Base-by-base conservation (phyloP, 2,329 filamentous ascomycete species). In the Beauveria medogensis region DNA sequence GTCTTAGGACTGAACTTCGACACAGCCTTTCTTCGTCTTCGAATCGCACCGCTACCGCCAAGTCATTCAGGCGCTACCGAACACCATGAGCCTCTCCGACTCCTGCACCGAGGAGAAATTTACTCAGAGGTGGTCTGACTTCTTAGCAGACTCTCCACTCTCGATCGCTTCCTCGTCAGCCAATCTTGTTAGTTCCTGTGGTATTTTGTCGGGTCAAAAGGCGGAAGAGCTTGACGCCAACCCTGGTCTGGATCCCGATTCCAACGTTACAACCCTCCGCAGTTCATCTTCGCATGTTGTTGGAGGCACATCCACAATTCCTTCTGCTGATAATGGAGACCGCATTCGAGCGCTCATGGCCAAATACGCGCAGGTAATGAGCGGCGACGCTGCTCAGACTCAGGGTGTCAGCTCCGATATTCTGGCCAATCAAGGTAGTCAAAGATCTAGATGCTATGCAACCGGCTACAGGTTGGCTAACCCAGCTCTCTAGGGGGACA, bases 271-370 rank as follows among this genome's bases (percentile, higher is more conserved):
- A 8, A 41, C 37, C 24, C 22, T 20, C 34, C 46, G 44, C 18
- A 55, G 40, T 22, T 28, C 52, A 10, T 28, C 22, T 30, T 55
- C 52, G 20, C 37, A 14, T 18, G 24, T 46, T 55, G 4, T n/a
- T 2, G 52, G 18, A 43, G 52, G 22, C 52, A 44, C 37, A 5
- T 5, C 40, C 14, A 44, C 52, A 14, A 12, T 55, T 8, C 22
- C 40, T 28, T 14, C 34, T 46, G 37, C 37, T 30, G 40, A 55
- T 14, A 30, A 55, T 24, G 37, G 7, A 55, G 40, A 55, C 9
- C 52, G 52, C 40, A 55, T 55, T 44, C 52, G 22, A 30, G 52
- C 40, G 40, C 52, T 55, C 52, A 55, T 55, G 40, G 41, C 53
- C 37, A 43, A 55, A 43, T 55, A 55, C 14, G 52, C n/a, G 37